Percentiles rank a stretch among this genome's conserved stretches.
These are phyloP conservation scores for Sporisorium iseilematis-ciliati DNA, from an alignment of 1,284 basidiomycete species.

Conservation along the genomic window DNA sequence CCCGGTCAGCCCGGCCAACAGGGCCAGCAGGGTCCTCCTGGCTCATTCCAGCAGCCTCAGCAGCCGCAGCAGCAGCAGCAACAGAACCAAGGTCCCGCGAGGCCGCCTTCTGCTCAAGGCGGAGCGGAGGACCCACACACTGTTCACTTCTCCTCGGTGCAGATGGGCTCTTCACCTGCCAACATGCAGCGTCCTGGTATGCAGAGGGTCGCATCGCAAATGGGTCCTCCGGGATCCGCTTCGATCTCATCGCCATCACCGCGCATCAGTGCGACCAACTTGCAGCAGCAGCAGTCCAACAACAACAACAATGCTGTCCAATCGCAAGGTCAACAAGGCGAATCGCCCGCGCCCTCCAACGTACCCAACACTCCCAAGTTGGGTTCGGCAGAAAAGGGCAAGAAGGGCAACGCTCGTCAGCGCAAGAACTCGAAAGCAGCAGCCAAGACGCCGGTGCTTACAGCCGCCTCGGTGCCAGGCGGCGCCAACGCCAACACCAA, in stretches of 20 bases:
- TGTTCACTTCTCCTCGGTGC: slow-evolving; percentile 39
- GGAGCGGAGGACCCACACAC: slow-evolving; percentile 35
- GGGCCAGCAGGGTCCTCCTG: slow-evolving; percentile 22
- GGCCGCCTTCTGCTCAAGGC: slow-evolving; percentile 43
- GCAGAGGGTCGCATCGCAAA: slow-evolving; percentile 49
- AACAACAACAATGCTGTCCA: slow-evolving; percentile 19
- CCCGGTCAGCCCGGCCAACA: slow-evolving; percentile 27
- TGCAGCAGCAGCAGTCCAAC: slow-evolving; percentile 30
- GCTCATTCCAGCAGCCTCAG: slow-evolving; percentile 34
- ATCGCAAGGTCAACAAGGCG: slow-evolving; percentile 15
- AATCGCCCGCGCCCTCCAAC: slow-evolving; percentile 36
- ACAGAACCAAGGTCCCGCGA: slow-evolving; percentile 25
- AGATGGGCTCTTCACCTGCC: slow-evolving; percentile 54
- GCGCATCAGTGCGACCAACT: slow-evolving; percentile 31
- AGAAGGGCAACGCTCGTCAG: slow-evolving; percentile 54
- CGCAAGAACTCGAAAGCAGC: slow-evolving; percentile 53
- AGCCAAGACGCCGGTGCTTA: slow-evolving; percentile 52
- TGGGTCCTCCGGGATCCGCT: slow-evolving; percentile 55
- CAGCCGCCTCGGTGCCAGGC: slow-evolving; percentile 43
- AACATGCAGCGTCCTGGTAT: slow-evolving; percentile 45
- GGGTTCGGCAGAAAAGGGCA: slow-evolving; percentile 53
- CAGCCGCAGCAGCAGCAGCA: slow-evolving; percentile 44
- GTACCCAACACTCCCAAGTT: slow-evolving; percentile 55
- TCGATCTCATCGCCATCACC: slow-evolving; percentile 54
- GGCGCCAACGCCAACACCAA: slow-evolving; percentile 9